Conservation (phyloP, 306 rosid species). For the Hippophae rhamnoides region DNA sequence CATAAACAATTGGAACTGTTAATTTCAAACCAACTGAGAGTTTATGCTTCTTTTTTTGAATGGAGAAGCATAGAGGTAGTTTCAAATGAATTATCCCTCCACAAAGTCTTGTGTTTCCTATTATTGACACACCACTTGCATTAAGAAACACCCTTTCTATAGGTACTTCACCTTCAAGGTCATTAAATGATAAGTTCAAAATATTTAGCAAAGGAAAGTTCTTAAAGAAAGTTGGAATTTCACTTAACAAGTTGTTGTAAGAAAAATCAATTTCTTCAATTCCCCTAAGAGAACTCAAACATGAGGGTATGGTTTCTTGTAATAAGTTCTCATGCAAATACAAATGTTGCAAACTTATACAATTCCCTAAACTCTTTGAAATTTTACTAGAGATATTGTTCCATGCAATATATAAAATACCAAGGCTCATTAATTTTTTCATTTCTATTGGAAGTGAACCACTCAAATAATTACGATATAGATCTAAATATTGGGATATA, state of each 20-base stretch:
- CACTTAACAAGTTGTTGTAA: slow-evolving; percentile 14
- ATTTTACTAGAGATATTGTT: slow-evolving; percentile 19
- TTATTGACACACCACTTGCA: background rate
- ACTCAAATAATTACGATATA: slow-evolving; percentile 15
- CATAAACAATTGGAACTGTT: slow-evolving; percentile 4
- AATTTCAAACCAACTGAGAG: background rate
- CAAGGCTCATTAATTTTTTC: slow-evolving; percentile 6
- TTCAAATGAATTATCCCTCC: slow-evolving; percentile 18
- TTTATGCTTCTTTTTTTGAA: background rate
- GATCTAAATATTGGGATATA: background rate
- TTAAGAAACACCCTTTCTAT: slow-evolving; percentile 15
- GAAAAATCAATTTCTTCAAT: slow-evolving; percentile 16
- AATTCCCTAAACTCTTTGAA: slow-evolving; percentile 11
- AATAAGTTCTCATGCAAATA: slow-evolving; percentile 15
- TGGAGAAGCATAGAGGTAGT: slow-evolving; percentile 8
- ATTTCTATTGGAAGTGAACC: slow-evolving; percentile 21
- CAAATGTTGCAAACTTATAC: slow-evolving; percentile 8
- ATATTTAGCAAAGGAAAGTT: background rate
- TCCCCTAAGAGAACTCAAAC: slow-evolving; percentile 14
- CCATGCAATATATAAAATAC: slow-evolving; percentile 9
- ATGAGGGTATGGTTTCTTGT: slow-evolving; percentile 13
- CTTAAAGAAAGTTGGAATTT: slow-evolving; percentile 10
- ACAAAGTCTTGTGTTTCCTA: slow-evolving; percentile 16
- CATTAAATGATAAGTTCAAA: slow-evolving; percentile 22
- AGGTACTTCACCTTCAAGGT: slow-evolving; percentile 23